phyloP scores from a whole-genome alignment of 352 stramenopile species.

The Pythium dissimile region DNA sequence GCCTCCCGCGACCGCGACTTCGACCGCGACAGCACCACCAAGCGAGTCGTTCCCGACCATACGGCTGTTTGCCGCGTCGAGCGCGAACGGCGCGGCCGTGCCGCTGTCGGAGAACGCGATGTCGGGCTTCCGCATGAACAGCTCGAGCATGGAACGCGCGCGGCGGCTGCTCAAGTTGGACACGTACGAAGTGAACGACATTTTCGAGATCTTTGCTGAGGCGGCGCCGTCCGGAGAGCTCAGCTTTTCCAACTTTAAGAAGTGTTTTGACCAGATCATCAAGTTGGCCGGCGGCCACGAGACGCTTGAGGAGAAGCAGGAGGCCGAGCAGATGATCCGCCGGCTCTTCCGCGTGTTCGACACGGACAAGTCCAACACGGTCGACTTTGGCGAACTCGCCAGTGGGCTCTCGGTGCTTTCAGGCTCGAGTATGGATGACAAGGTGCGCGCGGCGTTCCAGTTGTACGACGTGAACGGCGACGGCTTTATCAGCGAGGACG shows the following conservation, averaged over 20 bases:
- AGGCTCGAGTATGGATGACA: slow-evolving; percentile 84
- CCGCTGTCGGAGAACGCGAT: slow-evolving; percentile 3
- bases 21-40: background rate
- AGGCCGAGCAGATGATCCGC: slow-evolving; percentile 77
- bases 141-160: slow-evolving; percentile 70
- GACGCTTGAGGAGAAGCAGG: slow-evolving; percentile 60
- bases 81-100: background rate
- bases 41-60: slow-evolving; percentile 18
- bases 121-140: slow-evolving; percentile 56
- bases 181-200: slow-evolving; percentile 83
- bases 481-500: slow-evolving; percentile 80
- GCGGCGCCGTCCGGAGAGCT: slow-evolving; percentile 74
- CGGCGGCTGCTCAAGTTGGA: slow-evolving; percentile 80
- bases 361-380: slow-evolving; percentile 78
- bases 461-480: slow-evolving; percentile 85
- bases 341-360: slow-evolving; percentile 86
- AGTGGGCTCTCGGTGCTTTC: slow-evolving; percentile 82
- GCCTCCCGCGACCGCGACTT: no score
- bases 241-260: slow-evolving; percentile 80
- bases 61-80: slow-evolving; percentile 5
- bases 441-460: slow-evolving; percentile 81
- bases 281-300: slow-evolving; percentile 71
- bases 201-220: slow-evolving; percentile 87
- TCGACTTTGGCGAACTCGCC: slow-evolving; percentile 85
- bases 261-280: slow-evolving; percentile 87